Evolutionary conservation across 1,139 yeast genomes (phyloP), one percentile per base, ranked within the genome.

Genomic region (Debaryomyces subglobosus): DNA sequence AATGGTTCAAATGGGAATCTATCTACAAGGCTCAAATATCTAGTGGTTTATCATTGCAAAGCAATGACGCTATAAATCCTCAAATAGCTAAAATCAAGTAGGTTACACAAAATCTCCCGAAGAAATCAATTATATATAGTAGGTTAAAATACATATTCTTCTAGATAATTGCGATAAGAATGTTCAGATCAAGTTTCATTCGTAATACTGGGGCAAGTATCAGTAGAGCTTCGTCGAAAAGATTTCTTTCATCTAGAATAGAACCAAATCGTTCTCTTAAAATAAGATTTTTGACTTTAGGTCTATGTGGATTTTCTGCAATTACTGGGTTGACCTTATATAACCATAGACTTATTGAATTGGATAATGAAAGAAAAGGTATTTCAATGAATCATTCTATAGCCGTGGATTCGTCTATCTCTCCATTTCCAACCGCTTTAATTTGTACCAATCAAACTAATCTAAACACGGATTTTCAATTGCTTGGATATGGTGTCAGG

Each of bases 401-500:
- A 10, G 54, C 62, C 4, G 85, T 84, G 2, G 85, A 82, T 57
- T 64, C 73, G 2, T 65, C 79, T 0, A 74, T 85, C 24, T 71
- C 74, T 33, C 78, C 86, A 2, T 82, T 84, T 53, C 85, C 88
- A 1, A 59, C 64, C 2, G 45, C 51, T 1, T 56, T 78, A 8
- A 44, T 49, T 1, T 53, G 60, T 10, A 52, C 63, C 0, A 57
- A 61, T 3, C 57, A 63, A 15, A 45, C 53, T 3, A 60, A 63
- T 39, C 50, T 65, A 18, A 51, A 52, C 16, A 51, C 62, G 8
- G 62, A 69, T 35, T 85, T 70, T 59, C 68, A 76, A 42, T 64
- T 91, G 41, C 60, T 94, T 10, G 98, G 97, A 0, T 78, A 81
- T 49, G 98, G 98, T 0, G 82, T 85, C 3, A 74, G 98, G 59